Conservation (phyloP, 1,139 yeast species). For the Taiozyma sp. region DNA sequence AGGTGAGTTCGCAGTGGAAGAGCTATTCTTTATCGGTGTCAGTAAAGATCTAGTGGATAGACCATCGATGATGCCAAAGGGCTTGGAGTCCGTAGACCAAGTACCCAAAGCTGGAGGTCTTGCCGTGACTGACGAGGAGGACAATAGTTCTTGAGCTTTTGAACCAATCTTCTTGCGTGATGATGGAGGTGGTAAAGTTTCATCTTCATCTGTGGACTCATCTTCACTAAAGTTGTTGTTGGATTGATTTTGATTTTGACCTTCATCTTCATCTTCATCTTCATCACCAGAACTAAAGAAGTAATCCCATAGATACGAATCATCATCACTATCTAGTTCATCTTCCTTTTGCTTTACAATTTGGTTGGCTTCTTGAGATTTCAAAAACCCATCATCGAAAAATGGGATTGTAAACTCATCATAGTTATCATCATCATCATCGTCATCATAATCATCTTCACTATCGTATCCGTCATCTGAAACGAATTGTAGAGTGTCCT, state of each 20-base stretch:
- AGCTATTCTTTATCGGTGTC: constrained; percentile 24
- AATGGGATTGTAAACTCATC: constrained; percentile 35
- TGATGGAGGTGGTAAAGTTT: constrained; percentile 62
- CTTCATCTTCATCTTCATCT: constrained; percentile 29
- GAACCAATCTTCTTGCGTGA: constrained; percentile 56
- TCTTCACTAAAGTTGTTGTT: constrained; percentile 36
- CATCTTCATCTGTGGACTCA: constrained; percentile 91
- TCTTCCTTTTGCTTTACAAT: constrained; percentile 3
- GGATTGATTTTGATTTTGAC: constrained; percentile 30
- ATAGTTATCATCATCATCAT: constrained; percentile 17
- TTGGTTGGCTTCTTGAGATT: constrained; percentile 9
- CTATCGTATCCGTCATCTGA: constrained; percentile 16
- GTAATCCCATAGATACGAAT: constrained; percentile 48
- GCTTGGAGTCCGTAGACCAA: constrained; percentile 82
- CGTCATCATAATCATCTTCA: constrained; percentile 12
- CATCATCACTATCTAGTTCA: constrained; percentile 22
- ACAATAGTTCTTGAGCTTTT: constrained; percentile 78
- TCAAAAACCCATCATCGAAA: constrained; percentile 27
- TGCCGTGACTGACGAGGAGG: constrained; percentile 77
- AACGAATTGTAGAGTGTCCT: constrained; percentile 17
- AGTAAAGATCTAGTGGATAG: constrained; percentile 74
- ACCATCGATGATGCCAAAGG: constrained; percentile 93
- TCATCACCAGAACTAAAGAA: constrained; percentile 37
- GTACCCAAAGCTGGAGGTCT: constrained; percentile 91
- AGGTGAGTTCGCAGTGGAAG: constrained; percentile 1